A percentile compares a stretch with the other conserved stretches of the same genome.
Evolutionary conservation across 495 filamentous ascomycete species (phyloP).

Genomic region (Penicillium nucicola): DNA sequence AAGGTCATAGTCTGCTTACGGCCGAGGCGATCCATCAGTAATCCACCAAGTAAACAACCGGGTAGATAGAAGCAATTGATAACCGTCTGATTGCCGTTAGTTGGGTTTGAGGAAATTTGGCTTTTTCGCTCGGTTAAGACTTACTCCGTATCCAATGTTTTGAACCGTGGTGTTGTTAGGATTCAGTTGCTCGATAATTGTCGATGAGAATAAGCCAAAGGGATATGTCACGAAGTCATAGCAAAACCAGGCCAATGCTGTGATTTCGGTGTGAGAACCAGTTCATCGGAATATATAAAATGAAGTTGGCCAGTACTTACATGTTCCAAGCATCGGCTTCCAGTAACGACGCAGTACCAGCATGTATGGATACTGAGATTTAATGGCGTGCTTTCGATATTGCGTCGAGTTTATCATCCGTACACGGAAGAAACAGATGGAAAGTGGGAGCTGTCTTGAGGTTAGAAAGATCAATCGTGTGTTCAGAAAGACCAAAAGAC

Average conservation of each 20-base stretch:
- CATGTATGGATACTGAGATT: conserved; percentile 31
- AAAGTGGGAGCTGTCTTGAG: conserved; percentile 21
- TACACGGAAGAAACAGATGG: conserved; percentile 37
- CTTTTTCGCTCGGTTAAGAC: neutral
- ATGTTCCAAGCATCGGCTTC: conserved; percentile 39
- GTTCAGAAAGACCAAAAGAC: neutral
- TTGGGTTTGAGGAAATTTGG: neutral
- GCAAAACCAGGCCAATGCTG: conserved; percentile 37
- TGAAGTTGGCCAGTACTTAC: conserved; percentile 10
- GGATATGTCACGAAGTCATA: conserved; percentile 44
- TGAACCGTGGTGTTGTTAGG: conserved; percentile 39
- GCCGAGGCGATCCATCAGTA: conserved; percentile 47
- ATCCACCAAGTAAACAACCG: conserved; percentile 44
- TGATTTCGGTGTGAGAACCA: too few relatives aligned
- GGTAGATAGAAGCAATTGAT: conserved; percentile 51
- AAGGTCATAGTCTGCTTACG: conserved; percentile 45
- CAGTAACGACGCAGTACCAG: conserved; percentile 36
- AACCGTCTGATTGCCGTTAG: conserved; percentile 21
- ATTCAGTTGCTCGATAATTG: conserved; percentile 32
- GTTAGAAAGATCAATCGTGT: neutral
- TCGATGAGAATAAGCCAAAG: conserved; percentile 38
- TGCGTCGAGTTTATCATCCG: conserved; percentile 38
- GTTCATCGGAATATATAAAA: too few relatives aligned
- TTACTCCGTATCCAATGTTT: conserved; percentile 42
- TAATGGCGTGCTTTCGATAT: conserved; percentile 35